Base-by-base conservation (phyloP, 1,284 basidiomycete genomes). In the Paramarasmius palmivorus region DNA sequence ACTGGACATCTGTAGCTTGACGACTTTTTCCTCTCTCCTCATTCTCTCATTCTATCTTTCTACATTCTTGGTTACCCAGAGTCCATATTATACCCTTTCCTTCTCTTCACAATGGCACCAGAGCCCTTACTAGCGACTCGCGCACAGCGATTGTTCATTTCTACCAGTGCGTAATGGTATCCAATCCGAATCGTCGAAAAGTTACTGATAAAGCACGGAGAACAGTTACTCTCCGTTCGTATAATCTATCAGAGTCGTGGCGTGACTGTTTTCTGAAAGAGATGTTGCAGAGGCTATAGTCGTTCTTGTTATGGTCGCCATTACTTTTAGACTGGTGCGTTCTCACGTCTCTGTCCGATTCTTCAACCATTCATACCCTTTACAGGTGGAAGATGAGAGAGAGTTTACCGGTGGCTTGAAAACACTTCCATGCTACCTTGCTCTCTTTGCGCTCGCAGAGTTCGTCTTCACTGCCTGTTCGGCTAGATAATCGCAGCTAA, bases 341-440 rank as follows among this genome's bases (percentile, higher is more conserved):
- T 44, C 5, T 17, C 41, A 23, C 20, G 42, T 32, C 41, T n/a
- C 39, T 50, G 26, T 14, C 32, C 25, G 50, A 52, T 52, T 38
- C 50, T n/a, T 19, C n/a, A 35, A 20, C 52, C 51, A 50, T 45
- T 40, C 41, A 42, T 37, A 34, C 20, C 49, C 49, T 50, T 25
- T 36, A 34, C 59, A 88, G 85, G 84, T 90, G 32, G 75, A 79
- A 52, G 69, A 74, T 36, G 61, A 79, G 58, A 78, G 84, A 29
- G 67, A 71, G 29, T 76, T 87, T 49, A 67, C 38, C 8, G 36
- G 1, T 14, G 65, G 3, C 40, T 42, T 54, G n/a, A 50, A 92
- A 87, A 92, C 90, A n/a, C 68, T 92, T 57, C 84, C 90, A 58
- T 92, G 90, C 67, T 92, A 91, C 67, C 80, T 92, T 8, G 88